phyloP scores from a whole-genome alignment of 257 asterid genomes.

The Vinca minor region DNA sequence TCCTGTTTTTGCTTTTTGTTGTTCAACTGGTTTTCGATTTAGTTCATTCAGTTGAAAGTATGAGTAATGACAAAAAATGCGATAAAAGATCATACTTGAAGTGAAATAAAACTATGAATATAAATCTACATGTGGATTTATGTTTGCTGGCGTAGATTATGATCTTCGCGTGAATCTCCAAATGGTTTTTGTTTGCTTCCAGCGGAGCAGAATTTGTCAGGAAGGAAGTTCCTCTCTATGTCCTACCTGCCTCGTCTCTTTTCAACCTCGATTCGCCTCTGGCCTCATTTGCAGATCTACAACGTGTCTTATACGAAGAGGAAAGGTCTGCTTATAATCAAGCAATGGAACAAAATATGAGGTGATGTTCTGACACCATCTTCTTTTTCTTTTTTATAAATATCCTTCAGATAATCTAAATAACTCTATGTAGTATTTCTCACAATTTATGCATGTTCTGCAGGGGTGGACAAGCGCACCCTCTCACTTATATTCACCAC shows the following conservation, averaged over 20 bases:
- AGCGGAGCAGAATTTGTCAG: conserved; percentile 92
- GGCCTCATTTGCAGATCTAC: conserved; percentile 68
- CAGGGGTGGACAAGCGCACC: conserved; percentile 78
- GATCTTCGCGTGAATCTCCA: neutral
- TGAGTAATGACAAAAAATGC: neutral
- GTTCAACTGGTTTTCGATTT: neutral
- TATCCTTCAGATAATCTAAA: too few relatives aligned
- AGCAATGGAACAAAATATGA: conserved; percentile 56
- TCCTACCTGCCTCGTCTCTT: conserved; percentile 66
- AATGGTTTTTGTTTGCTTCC: conserved; percentile 33
- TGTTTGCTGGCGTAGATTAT: too few relatives aligned
- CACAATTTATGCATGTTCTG: conserved; percentile 9
- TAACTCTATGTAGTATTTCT: neutral
- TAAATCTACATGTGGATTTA: neutral
- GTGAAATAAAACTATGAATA: neutral
- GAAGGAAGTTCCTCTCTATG: conserved; percentile 82
- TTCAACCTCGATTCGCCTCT: conserved; percentile 62
- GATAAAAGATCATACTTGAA: neutral
- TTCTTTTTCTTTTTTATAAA: neutral
- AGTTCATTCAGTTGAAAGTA: conserved; percentile 1
- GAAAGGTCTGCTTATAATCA: conserved; percentile 82
- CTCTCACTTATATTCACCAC: conserved; percentile 82
- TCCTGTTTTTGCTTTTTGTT: neutral
- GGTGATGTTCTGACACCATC: conserved; percentile 32
- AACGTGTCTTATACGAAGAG: conserved; percentile 78